phyloP scores from a whole-genome alignment of 1,139 yeast genomes.

The Blastobotrys capitulatus region DNA sequence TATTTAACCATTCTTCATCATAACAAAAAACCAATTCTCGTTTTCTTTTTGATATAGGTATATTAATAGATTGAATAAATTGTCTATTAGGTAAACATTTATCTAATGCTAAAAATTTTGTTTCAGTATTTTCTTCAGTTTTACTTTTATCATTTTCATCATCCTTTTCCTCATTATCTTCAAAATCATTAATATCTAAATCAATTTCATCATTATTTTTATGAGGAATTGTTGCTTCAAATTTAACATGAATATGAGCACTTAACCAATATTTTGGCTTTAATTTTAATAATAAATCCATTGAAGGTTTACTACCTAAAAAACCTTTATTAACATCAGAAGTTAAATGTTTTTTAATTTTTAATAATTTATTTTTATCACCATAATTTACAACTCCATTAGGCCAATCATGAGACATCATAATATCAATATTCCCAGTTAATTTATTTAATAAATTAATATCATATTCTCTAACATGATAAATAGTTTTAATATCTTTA shows the following conservation, averaged over 20 bases:
- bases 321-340: constrained; percentile 53
- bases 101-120: constrained; percentile 75
- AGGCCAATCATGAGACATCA: constrained; percentile 95
- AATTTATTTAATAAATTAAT: constrained; percentile 48
- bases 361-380: constrained; percentile 43
- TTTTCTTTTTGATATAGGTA: constrained; percentile 29
- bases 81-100: constrained; percentile 65
- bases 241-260: constrained; percentile 82
- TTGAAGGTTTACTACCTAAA: constrained; percentile 75
- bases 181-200: constrained; percentile 33
- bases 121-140: constrained; percentile 24
- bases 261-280: constrained; percentile 77
- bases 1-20: constrained; percentile 39
- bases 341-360: constrained; percentile 60
- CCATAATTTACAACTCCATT: constrained; percentile 69
- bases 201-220: constrained; percentile 38
- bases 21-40: constrained; percentile 16
- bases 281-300: constrained; percentile 47
- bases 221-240: constrained; percentile 49
- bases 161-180: not conserved
- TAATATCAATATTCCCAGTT: constrained; percentile 41
- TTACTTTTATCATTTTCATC: not conserved
- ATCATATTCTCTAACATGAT: constrained; percentile 69
- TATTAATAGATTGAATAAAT: constrained; percentile 43
- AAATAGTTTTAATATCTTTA: constrained; percentile 49